These are phyloP conservation scores for Kuraishia hungarica DNA, from an alignment of 805 yeast species.

Conservation along the genomic window DNA sequence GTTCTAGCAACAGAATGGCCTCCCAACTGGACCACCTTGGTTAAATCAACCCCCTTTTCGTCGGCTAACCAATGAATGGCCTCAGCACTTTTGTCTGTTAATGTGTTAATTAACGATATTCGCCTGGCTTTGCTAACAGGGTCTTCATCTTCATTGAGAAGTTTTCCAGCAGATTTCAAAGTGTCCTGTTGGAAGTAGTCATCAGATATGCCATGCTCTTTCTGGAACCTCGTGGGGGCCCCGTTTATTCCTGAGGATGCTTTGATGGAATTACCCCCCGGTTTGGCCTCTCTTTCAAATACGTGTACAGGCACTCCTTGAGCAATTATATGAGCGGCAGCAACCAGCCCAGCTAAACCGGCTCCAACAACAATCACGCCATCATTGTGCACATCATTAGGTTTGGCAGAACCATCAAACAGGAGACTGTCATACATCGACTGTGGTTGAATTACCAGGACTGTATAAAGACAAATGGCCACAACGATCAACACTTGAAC, in stretches of 20 bases:
- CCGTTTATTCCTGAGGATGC: conserved; percentile 71
- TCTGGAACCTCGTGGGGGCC: conserved; percentile 56
- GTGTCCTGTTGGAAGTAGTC: conserved; percentile 60
- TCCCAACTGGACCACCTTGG: conserved; percentile 67
- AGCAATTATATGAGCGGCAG: conserved; percentile 44
- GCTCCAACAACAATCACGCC: conserved; percentile 54
- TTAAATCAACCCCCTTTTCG: conserved; percentile 50
- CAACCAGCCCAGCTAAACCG: conserved; percentile 56
- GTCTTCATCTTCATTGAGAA: conserved; percentile 22
- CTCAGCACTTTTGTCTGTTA: conserved; percentile 52
- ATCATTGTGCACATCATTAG: conserved; percentile 2
- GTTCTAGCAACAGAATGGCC: conserved; percentile 80
- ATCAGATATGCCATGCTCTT: conserved; percentile 39
- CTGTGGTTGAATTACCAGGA: not conserved
- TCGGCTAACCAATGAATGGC: conserved; percentile 72
- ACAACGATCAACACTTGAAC: not conserved
- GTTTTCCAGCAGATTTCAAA: conserved; percentile 44
- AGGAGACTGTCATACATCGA: not conserved
- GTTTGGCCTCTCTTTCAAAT: conserved; percentile 50
- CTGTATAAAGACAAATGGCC: not conserved
- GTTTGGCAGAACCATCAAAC: no score
- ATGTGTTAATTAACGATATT: conserved; percentile 38
- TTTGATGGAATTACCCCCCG: conserved; percentile 59
- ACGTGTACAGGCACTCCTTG: conserved; percentile 42
- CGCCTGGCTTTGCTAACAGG: not conserved